Conservation (phyloP, 2,329 filamentous ascomycete species). For the Aureobasidium subglaciale region DNA sequence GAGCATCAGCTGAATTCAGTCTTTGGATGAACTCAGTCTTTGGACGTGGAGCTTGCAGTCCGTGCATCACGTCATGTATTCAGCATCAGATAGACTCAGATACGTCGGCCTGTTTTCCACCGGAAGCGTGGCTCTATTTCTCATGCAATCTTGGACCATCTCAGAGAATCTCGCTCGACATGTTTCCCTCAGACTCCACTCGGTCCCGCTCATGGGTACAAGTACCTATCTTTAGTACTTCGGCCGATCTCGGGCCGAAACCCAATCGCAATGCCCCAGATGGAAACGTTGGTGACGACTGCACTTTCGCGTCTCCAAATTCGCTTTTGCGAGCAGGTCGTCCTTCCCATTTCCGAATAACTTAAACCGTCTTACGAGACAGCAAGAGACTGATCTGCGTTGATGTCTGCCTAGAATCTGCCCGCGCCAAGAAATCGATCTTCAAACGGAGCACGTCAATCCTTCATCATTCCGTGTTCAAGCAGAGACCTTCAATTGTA, state of each 20-base stretch:
- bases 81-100: too few relatives aligned
- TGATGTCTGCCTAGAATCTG: conserved; percentile 1
- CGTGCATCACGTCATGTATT: too few relatives aligned
- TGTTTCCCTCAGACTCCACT: too few relatives aligned
- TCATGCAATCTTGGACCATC: too few relatives aligned
- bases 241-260: neutral
- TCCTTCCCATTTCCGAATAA: neutral
- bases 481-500: neutral
- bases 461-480: neutral
- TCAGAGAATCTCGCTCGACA: too few relatives aligned
- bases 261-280: neutral
- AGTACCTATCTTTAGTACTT: neutral
- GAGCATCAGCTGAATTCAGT: too few relatives aligned
- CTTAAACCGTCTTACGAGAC: neutral
- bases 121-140: too few relatives aligned
- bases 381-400: neutral
- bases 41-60: too few relatives aligned
- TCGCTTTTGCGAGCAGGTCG: neutral
- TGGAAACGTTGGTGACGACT: neutral
- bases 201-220: too few relatives aligned
- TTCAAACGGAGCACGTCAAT: neutral
- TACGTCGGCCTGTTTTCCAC: too few relatives aligned
- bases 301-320: neutral
- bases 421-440: neutral
- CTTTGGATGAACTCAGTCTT: too few relatives aligned